Percentiles rank a stretch among this genome's conserved stretches.
Evolutionary conservation across 768 basidiomycete species (phyloP).

Genomic region (Tulasnella sp.): DNA sequence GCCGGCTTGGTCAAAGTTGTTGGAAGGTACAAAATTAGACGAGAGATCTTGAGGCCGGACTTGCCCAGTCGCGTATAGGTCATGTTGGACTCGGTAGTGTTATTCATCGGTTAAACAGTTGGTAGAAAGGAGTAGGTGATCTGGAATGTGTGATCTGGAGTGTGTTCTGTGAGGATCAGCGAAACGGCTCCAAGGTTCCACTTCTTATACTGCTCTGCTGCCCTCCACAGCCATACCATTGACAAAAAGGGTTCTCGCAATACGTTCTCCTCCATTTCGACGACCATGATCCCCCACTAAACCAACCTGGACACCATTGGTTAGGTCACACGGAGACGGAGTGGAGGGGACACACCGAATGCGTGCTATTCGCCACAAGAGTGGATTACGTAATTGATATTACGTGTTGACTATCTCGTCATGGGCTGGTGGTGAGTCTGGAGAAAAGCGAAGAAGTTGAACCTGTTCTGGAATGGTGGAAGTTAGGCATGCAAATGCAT

Average conservation of each 20-base stretch:
- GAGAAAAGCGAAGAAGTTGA: too few species aligned
- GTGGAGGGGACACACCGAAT: not conserved
- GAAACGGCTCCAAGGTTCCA: too few species aligned
- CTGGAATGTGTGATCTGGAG: not conserved
- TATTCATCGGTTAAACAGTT: not conserved
- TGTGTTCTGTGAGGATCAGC: too few species aligned
- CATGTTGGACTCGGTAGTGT: slow-evolving; percentile 4
- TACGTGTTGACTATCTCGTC: not conserved
- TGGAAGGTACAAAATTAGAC: slow-evolving; percentile 1
- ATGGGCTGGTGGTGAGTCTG: not conserved
- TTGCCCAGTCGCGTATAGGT: slow-evolving; percentile 29
- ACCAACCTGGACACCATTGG: not conserved
- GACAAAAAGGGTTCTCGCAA: too few species aligned
- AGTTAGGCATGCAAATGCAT: too few species aligned
- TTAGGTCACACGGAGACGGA: not conserved
- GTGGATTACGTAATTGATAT: not conserved
- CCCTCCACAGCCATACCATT: too few species aligned
- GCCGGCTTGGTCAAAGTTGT: not conserved
- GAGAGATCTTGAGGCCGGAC: slow-evolving; percentile 28
- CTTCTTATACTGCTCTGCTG: too few species aligned
- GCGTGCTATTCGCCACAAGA: not conserved
- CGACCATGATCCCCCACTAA: not conserved
- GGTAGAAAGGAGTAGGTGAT: not conserved
- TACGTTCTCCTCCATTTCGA: not conserved
- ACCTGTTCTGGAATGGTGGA: too few species aligned